Evolutionary conservation across 768 basidiomycete species (phyloP), one percentile per base, ranked within the genome.

Genomic region (Rhizopogon sp.): DNA sequence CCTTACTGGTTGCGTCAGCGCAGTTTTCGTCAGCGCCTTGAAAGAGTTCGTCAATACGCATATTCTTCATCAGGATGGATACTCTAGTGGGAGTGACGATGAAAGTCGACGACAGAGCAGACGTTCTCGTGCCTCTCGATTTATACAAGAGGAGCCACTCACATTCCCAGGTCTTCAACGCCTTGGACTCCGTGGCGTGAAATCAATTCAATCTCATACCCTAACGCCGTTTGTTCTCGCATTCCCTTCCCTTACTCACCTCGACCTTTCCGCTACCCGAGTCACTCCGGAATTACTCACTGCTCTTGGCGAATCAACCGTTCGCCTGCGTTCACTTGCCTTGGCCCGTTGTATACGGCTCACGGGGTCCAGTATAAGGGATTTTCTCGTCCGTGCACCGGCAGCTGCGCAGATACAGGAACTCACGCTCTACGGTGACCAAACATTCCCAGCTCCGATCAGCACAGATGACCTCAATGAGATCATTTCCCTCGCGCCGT

Each of bases 1-100:
- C 67, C 72, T 98, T 51, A 98, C 95, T 6, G 96, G 95, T 62
- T 98, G 96, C 65, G 89, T 98, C 71, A 93, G 90, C 64, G 82
- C 83, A 20, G 88, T 93, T 1, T 98, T 97, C 66, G 88, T 90
- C 55, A 83, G 87, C 58, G 91, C 90, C 1, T 80, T 98, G 59
- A 79, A 82, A 25, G 90, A 93, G 52, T 91, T 98, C 63, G 91
- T 90, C 58, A 78, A 77, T 49, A 79, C 78, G 39, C 82, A 90
- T 68, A 71, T 90, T 16, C 71, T 76, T 20, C 68, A 66, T 37
- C 58, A 69, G 9, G 74, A 78, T 22, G 61, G 69, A 6, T 78
- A 81, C 43, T 70, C 70, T 35, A 75, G 71, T 43, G 76, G 75
- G 25, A 79, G 76, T 45, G 78, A 76, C 22, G 75, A 76, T 31